Evolutionary conservation across 177 flowering plant genomes (phyloP).

Genomic region (Vitis hybrid): DNA sequence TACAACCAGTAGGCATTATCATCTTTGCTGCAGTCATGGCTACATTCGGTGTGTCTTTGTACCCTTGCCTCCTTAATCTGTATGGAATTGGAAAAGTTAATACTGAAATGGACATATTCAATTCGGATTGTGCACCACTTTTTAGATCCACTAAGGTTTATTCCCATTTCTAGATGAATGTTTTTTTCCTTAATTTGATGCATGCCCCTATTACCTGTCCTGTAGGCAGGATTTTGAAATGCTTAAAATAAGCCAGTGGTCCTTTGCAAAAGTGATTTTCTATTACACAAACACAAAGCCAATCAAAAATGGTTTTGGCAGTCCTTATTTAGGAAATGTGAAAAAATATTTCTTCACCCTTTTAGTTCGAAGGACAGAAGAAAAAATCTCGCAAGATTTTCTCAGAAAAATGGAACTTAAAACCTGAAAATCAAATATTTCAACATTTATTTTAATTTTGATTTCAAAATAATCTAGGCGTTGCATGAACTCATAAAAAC

Average conservation of each 20-base stretch:
- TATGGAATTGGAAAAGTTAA: neutral
- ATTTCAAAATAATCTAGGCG: too few species aligned
- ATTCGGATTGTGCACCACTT: neutral
- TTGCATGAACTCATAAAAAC: too few species aligned
- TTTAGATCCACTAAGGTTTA: neutral
- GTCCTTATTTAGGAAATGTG: neutral
- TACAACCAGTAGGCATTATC: conserved; percentile 69
- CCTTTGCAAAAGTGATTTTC: too few species aligned
- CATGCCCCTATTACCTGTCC: neutral
- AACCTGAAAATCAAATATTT: too few species aligned
- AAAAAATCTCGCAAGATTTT: too few species aligned
- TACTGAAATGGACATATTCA: neutral
- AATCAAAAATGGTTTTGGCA: neutral
- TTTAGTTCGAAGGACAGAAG: too few species aligned
- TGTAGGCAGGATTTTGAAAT: neutral
- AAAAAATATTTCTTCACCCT: too few species aligned
- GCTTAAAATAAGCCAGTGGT: too few species aligned
- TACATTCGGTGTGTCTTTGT: conserved; percentile 49
- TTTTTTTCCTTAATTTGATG: neutral
- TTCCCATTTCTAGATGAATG: neutral
- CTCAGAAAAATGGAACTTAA: too few species aligned
- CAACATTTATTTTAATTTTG: too few species aligned
- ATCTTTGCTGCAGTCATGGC: conserved; percentile 77
- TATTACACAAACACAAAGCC: rapidly evolving
- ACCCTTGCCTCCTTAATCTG: neutral